Evolutionary conservation across 306 rosid genomes (phyloP).

Genomic region (Ceratonia siliqua): DNA sequence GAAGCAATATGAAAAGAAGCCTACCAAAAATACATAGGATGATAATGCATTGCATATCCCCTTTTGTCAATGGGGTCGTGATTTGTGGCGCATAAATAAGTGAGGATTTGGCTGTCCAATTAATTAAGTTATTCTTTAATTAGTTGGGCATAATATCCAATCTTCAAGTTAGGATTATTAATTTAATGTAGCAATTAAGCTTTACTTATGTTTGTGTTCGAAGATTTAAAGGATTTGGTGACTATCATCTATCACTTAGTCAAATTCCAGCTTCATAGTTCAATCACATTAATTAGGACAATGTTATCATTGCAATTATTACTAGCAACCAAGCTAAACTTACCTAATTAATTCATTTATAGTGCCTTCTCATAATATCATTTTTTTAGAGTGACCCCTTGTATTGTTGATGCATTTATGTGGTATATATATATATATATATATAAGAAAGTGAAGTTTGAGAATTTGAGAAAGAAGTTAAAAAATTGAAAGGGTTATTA

Average conservation of each 20-base stretch:
- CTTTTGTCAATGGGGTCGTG: constrained; percentile 14
- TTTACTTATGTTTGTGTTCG: constrained; percentile 2
- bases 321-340: not conserved
- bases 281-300: not conserved
- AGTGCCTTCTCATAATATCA: not conserved
- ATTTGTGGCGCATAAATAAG: not conserved
- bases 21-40: not conserved
- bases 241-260: constrained; percentile 26
- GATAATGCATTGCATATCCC: not conserved
- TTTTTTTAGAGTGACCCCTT: not conserved
- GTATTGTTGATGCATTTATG: not conserved
- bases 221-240: constrained; percentile 22
- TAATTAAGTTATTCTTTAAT: constrained; percentile 11
- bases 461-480: not conserved
- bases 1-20: not conserved
- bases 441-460: too few relatives aligned
- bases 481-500: constrained; percentile 10
- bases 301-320: constrained; percentile 5
- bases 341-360: constrained; percentile 16
- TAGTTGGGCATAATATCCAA: constrained; percentile 30
- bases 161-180: not conserved
- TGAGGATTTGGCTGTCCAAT: constrained; percentile 29
- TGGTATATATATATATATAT: constrained; percentile 5
- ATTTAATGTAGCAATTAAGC: constrained; percentile 11
- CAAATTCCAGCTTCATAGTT: constrained; percentile 21